Base-by-base conservation (phyloP, 2,329 filamentous ascomycete genomes). In the Nemania bipapillata region DNA sequence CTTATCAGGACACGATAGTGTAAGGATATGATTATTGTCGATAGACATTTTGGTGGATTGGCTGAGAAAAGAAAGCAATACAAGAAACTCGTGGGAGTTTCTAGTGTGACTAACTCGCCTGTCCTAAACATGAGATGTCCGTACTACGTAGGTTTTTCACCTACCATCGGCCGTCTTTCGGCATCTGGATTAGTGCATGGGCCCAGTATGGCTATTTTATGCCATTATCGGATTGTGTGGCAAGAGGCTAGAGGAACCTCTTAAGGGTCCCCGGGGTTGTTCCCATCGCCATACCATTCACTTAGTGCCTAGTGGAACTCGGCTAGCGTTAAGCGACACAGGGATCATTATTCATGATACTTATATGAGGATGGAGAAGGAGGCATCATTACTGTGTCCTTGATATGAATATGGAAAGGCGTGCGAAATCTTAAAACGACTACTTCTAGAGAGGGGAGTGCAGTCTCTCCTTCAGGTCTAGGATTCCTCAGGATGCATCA, bases 1-100 rank as follows among this genome's bases (percentile, higher is more conserved):
- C 83, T 92, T 91, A 83, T 96, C 92, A 61, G 92, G 92, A 82
- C 92, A 95, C 62, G 92, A 93, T 70, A 96, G 86, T 30, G 92
- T 95, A 74, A 96, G 88, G 78, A 92, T 90, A 81, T 91, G 88
- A 78, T 90, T 88, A 74, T 86, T 72, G 64, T 64, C 69, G 32
- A 72, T 61, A 69, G 74, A 60, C 76, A 77, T 77, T 58, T 65
- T 71, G 53, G n/a, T 55, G 6, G 9, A 42, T 57, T 57, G 20
- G 30, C 56, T 22, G 42, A 28, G 22, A 35, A 20, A 49, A 40
- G 4, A 42, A 56, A 49, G 24, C 12, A 66, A 56, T 47, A 54
- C 40, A 45, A 61, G 17, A 5, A 52, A 28, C 28, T 63, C 55
- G 57, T 47, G 40, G n/a, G 9, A 24, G 40, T 42, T 60, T 55